Base-by-base conservation (phyloP, 1,139 yeast species). In the Candida sp. region DNA sequence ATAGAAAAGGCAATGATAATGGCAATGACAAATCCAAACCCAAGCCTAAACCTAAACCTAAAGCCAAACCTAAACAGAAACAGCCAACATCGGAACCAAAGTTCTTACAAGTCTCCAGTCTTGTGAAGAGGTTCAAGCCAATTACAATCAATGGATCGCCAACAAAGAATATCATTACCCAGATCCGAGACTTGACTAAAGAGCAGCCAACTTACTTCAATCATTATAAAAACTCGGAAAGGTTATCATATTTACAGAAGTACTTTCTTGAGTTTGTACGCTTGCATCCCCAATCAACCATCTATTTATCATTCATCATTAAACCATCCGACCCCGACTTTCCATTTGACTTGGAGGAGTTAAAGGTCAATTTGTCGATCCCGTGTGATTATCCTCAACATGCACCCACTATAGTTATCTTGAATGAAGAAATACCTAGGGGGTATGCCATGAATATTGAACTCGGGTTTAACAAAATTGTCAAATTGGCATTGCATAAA, bases 291-390 rank as follows among this genome's bases (percentile, higher is more conserved):
- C 48, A 48, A 22, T 49, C 51, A 23, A 48, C 61, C 9, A 55
- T 71, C 1, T 70, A 70, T 42, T 45, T 72, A 5, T 67, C 75
- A 29, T 66, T 72, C 43, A 46, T 57, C 32, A 48, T 73, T n/a
- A 51, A 54, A 21, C 91, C 93, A 0, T 72, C 84, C 0, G 93
- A 84, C 56, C 91, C 91, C 0, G 87, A 84, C 35, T 86, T 86
- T 56, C 87, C 91, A 0, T 85, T 73, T 55, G 88, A 82, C 46
- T 60, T 86, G 27, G 75, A 73, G 6, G 53, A 58, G 19, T 66
- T 86, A 44, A 70, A 75, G 41, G 54, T 85, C 30, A 75, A 78
- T 43, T 60, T 86, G 39, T 64, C 72, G 40, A 66, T 86, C 0
- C 53, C 58, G 2, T n/a, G n/a, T n/a, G 64, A 63, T 25, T 85